A percentile compares a stretch with the other conserved stretches of the same genome.
Evolutionary conservation across 768 basidiomycete genomes (phyloP).

Genomic region (Suillus cothurnatus): DNA sequence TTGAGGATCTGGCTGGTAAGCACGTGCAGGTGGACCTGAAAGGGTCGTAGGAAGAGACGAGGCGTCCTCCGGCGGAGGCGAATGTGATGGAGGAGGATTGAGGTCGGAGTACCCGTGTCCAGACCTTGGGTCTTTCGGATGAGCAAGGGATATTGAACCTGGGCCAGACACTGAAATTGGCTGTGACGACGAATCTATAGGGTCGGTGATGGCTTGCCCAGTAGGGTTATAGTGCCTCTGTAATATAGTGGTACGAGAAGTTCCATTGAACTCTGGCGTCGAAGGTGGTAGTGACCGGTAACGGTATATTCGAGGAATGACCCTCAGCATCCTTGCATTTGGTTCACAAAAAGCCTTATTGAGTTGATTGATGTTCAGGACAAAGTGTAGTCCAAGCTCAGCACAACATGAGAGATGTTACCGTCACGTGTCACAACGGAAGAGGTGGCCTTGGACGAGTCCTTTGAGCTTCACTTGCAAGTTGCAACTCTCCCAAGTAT

Average conservation of each 20-base stretch:
- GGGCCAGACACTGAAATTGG: constrained; percentile 7
- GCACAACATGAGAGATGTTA: not conserved
- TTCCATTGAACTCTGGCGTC: constrained; percentile 1
- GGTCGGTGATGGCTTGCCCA: constrained; percentile 10
- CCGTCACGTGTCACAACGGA: not conserved
- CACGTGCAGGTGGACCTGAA: constrained; percentile 15
- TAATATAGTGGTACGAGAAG: not conserved
- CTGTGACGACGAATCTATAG: not conserved
- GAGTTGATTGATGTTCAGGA: not conserved
- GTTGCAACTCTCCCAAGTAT: not conserved
- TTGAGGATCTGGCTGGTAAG: constrained; percentile 4
- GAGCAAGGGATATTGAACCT: constrained; percentile 16
- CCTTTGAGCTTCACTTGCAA: constrained; percentile 1
- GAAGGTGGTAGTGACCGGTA: not conserved
- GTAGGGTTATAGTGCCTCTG: constrained; percentile 3
- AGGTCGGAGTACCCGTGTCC: constrained; percentile 13
- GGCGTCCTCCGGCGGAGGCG: not conserved
- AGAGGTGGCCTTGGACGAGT: not conserved
- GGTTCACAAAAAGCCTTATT: not conserved
- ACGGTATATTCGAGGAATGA: not conserved
- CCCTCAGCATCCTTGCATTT: not conserved
- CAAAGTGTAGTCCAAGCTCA: not conserved
- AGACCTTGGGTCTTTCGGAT: constrained; percentile 20
- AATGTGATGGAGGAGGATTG: constrained; percentile 1
- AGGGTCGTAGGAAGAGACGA: constrained; percentile 17